phyloP scores from a whole-genome alignment of 78 protist genomes.

The Polysphondylium violaceum region DNA sequence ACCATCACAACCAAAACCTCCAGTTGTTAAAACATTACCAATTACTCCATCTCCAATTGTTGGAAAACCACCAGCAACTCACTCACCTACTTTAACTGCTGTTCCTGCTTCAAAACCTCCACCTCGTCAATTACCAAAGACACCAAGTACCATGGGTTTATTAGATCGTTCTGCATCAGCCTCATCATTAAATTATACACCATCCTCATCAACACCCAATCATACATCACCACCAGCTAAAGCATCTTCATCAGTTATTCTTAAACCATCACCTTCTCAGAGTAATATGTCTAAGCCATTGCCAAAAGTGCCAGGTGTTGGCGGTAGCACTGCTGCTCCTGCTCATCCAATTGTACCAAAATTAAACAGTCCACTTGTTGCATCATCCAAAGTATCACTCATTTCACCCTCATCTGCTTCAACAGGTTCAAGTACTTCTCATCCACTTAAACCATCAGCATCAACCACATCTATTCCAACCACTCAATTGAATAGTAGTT shows the following conservation, averaged over 20 bases:
- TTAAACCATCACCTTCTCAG: slow-evolving; percentile 8
- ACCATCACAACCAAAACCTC: neutral
- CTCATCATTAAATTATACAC: neutral
- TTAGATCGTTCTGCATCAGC: neutral
- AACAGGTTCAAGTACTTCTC: neutral
- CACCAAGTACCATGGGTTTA: neutral
- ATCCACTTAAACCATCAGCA: neutral
- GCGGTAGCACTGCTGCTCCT: neutral
- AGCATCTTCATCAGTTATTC: neutral
- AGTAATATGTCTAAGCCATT: too few species aligned
- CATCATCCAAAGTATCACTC: too few species aligned
- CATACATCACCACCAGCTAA: neutral
- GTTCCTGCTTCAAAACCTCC: neutral
- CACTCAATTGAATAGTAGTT: neutral
- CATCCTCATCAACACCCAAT: neutral
- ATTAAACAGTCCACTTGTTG: neutral
- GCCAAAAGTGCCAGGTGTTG: neutral
- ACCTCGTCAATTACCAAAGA: neutral
- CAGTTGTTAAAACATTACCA: neutral
- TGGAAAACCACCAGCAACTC: neutral
- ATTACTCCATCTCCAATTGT: neutral
- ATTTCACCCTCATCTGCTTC: neutral
- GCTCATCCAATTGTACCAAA: neutral
- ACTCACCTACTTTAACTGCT: neutral
- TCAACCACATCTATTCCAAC: neutral